Percentiles rank a stretch among this genome's conserved stretches.
Conservation (phyloP, 495 filamentous ascomycete genomes). For the Filosporella fistucella region DNA sequence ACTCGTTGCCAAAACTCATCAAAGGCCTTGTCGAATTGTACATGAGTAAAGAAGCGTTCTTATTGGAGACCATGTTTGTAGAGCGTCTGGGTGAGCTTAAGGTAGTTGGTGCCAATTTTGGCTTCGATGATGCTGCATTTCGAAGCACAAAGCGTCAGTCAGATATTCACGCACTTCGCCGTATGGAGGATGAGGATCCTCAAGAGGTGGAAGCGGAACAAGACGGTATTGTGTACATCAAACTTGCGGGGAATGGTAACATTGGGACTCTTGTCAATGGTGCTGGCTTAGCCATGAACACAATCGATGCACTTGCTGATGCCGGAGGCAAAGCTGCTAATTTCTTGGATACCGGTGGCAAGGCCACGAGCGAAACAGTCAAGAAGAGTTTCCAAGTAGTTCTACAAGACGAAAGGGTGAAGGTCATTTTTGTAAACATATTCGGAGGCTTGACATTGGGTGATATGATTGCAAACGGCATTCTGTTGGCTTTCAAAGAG, state of each 20-base stretch:
- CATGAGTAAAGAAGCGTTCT: conserved; percentile 63
- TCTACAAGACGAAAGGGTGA: conserved; percentile 64
- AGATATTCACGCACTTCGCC: conserved; percentile 56
- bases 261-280: conserved; percentile 53
- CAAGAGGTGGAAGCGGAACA: conserved; percentile 64
- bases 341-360: conserved; percentile 88
- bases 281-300: conserved; percentile 91
- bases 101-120: conserved; percentile 50
- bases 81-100: conserved; percentile 36
- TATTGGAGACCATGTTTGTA: conserved; percentile 45
- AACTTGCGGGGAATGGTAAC: conserved; percentile 23
- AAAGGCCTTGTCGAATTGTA: conserved; percentile 54
- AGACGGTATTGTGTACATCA: conserved; percentile 51
- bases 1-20: conserved; percentile 43
- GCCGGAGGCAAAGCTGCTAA: conserved; percentile 67
- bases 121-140: conserved; percentile 78
- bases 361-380: conserved; percentile 82
- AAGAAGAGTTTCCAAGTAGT: conserved; percentile 71
- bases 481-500: conserved; percentile 74
- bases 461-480: conserved; percentile 85
- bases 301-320: conserved; percentile 68
- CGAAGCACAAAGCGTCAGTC: conserved; percentile 59
- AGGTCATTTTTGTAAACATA: conserved; percentile 80
- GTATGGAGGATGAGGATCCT: conserved; percentile 42
- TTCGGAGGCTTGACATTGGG: conserved; percentile 81